Evolutionary conservation across 805 yeast species (phyloP).

Genomic region (Lachancea nothofagi): DNA sequence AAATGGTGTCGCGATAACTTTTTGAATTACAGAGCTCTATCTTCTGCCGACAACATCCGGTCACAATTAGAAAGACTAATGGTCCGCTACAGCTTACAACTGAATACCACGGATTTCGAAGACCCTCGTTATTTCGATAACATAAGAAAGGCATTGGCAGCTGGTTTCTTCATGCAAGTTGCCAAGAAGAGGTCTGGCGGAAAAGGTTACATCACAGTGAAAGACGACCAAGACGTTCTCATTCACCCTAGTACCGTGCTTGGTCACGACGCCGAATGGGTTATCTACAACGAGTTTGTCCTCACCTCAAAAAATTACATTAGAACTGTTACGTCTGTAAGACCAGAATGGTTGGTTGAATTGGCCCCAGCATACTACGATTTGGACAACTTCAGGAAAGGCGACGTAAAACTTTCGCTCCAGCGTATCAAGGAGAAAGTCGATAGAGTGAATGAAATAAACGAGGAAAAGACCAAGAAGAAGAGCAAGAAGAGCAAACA

Average conservation of each 20-base stretch:
- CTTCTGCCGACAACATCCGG: conserved; percentile 83
- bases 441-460: conserved; percentile 38
- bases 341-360: conserved; percentile 89
- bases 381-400: conserved; percentile 58
- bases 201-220: conserved; percentile 83
- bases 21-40: conserved; percentile 74
- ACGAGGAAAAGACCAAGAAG: conserved; percentile 17
- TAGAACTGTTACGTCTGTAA: conserved; percentile 84
- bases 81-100: conserved; percentile 71
- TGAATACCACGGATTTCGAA: conserved; percentile 62
- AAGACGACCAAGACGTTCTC: conserved; percentile 93
- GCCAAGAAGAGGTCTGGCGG: conserved; percentile 84
- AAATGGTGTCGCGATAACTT: conserved; percentile 93
- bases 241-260: conserved; percentile 91
- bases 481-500: conserved; percentile 21
- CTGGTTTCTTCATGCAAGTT: conserved; percentile 98
- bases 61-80: conserved; percentile 75
- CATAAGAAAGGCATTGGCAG: conserved; percentile 76
- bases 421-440: conserved; percentile 54
- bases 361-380: conserved; percentile 64
- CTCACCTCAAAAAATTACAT: conserved; percentile 89
- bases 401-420: conserved; percentile 64
- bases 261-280: conserved; percentile 88
- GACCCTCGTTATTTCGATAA: conserved; percentile 67
- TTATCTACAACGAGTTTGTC: conserved; percentile 91